These are phyloP conservation scores for Didymellaceae sp. DNA, from an alignment of 2,329 filamentous ascomycete genomes.

Conservation along the genomic window DNA sequence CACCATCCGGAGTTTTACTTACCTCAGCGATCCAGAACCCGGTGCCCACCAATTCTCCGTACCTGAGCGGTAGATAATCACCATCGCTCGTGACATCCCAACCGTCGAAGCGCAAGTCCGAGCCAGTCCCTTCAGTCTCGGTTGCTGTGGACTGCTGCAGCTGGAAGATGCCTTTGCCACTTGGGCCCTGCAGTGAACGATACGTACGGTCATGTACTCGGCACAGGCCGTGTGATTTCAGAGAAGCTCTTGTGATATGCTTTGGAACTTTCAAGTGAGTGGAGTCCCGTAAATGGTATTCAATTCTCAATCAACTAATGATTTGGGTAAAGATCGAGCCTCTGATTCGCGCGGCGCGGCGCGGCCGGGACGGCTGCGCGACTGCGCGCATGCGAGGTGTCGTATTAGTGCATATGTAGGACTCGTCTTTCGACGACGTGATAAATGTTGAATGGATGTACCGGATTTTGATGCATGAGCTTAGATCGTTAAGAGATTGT, in stretches of 20 bases:
- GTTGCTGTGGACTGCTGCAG: not conserved
- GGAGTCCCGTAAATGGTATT: no score
- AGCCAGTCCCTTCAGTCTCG: not conserved
- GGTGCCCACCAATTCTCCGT: not conserved
- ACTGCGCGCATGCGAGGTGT: slow-evolving; percentile 1
- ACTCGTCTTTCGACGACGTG: not conserved
- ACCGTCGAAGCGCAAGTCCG: not conserved
- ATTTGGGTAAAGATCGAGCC: no score
- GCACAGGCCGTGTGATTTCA: no score
- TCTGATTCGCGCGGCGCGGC: no score
- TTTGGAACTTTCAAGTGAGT: no score
- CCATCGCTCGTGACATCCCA: not conserved
- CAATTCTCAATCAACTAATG: no score
- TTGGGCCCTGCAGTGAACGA: not conserved
- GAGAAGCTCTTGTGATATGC: no score
- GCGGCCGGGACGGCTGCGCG: not conserved
- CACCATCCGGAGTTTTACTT: not conserved
- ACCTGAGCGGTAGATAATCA: not conserved
- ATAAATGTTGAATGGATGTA: not conserved
- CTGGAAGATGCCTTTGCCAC: not conserved
- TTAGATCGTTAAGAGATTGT: not conserved
- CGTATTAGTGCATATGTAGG: slow-evolving; percentile 2
- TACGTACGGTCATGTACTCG: no score
- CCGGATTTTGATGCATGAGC: not conserved
- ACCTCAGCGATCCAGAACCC: not conserved